Conservation (phyloP, 2,329 filamentous ascomycete genomes). For the Pleomassaria siparia region DNA sequence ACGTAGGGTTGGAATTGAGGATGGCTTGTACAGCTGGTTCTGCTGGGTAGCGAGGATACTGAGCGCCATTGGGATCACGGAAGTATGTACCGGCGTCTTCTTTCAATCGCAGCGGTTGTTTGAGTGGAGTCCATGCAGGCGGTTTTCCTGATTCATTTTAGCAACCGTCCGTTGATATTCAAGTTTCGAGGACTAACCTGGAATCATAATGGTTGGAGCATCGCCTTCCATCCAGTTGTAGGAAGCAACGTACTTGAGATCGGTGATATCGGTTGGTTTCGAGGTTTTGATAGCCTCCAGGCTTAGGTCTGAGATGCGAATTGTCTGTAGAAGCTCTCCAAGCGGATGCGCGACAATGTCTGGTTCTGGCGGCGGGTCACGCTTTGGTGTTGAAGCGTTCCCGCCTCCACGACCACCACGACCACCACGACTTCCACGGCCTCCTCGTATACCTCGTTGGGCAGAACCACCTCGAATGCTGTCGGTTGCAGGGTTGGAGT, state of each 20-base stretch:
- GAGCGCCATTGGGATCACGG: constrained; percentile 58
- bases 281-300: neutral
- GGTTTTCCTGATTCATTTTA: constrained; percentile 48
- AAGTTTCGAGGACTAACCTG: constrained; percentile 20
- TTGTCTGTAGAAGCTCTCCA: constrained; percentile 26
- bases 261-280: constrained; percentile 34
- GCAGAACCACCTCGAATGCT: constrained; percentile 18
- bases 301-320: constrained; percentile 18
- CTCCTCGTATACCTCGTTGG: constrained; percentile 14
- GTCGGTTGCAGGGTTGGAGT: neutral
- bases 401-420: constrained; percentile 13
- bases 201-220: constrained; percentile 41
- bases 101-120: constrained; percentile 34
- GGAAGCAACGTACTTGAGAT: constrained; percentile 50
- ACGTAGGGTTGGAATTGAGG: constrained; percentile 42
- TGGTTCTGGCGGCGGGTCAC: constrained; percentile 5
- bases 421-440: neutral
- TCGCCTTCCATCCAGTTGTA: constrained; percentile 54
- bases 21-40: constrained; percentile 53
- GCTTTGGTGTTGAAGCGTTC: neutral
- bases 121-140: constrained; percentile 53
- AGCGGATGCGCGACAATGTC: constrained; percentile 33
- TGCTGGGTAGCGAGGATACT: constrained; percentile 52
- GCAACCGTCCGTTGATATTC: neutral
- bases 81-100: constrained; percentile 55